Evolutionary conservation across 148 eudicot species (phyloP), one percentile per base, ranked within the genome.

Genomic region (Silene uniflora): DNA sequence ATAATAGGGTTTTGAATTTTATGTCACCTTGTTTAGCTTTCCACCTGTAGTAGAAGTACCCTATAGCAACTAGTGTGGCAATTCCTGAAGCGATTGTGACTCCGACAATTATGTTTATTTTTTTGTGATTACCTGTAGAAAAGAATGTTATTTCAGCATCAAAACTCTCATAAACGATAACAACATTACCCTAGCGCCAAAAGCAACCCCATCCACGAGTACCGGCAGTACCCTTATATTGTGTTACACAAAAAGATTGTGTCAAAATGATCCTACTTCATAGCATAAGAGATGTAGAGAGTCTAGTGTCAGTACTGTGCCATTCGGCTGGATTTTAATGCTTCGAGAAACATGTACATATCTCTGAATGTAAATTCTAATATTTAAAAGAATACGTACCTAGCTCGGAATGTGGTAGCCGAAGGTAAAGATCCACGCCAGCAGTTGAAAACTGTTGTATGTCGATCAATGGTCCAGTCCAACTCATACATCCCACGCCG

Each of bases 361-460:
- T 14, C 56, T 3, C 56, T 52, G 56, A 52, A 52, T 52, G 16
- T 52, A 10, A 1, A 7, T 52, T 52, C 14, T 52, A 52, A 16
- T 13, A 52, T 21, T 14, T 14, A 17, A 67, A 52, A 11, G 13
- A 7, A 25, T 7, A 71, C 60, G 18, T 75, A 83, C 90, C 87
- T 58, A 87, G 72, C 73, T 85, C 90, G 27, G 89, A 88, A 22
- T 67, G 25, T 6, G 83, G 72, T 13, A 86, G 67, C 47, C 87
- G 86, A 17, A 88, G 62, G 74, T 76, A 82, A 7, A 88, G 72
- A 71, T 73, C 76, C 12, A 49, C 69, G 61, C 91, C 85, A 18
- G 77, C 82, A 5, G 55, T 49, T 10, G 75, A 23, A 59, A 85
- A 84, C 21, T 76, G 44, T 61, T 81, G 81, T 23, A 73, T n/a